Conservation (phyloP, 352 stramenopile genomes). For the Blastocystis sp. region DNA sequence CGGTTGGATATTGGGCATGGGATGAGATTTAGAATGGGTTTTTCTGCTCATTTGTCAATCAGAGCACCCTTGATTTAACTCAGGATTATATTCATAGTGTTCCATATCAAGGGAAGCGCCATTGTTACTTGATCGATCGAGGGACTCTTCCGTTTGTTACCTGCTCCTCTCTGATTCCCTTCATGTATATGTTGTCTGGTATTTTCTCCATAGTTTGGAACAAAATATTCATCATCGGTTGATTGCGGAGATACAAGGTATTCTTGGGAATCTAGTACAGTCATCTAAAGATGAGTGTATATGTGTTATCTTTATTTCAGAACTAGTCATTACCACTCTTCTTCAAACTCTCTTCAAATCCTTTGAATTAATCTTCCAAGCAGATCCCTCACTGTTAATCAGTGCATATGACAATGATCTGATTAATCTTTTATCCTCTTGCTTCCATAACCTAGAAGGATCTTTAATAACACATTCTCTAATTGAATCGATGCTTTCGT, state of each 20-base stretch:
- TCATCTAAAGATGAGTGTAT: background rate
- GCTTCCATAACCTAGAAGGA: background rate
- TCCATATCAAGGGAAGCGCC: background rate
- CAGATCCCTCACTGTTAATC: background rate
- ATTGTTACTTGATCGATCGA: too few relatives aligned
- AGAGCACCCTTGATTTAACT: too few relatives aligned
- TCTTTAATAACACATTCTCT: background rate
- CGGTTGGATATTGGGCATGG: background rate
- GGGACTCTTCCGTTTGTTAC: too few relatives aligned
- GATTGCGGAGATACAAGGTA: background rate
- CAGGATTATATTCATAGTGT: background rate
- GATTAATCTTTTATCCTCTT: background rate
- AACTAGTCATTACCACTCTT: background rate
- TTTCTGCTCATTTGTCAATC: background rate
- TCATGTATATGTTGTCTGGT: too few relatives aligned
- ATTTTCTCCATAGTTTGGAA: background rate
- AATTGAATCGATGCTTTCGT: background rate
- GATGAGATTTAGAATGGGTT: background rate
- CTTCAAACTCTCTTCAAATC: background rate
- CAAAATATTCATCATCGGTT: background rate
- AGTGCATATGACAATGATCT: background rate
- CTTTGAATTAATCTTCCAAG: background rate
- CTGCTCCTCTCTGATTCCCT: too few relatives aligned
- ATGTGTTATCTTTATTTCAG: background rate
- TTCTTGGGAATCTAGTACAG: background rate